Conservation (phyloP, 495 filamentous ascomycete genomes). For the Xylaria telfairii region DNA sequence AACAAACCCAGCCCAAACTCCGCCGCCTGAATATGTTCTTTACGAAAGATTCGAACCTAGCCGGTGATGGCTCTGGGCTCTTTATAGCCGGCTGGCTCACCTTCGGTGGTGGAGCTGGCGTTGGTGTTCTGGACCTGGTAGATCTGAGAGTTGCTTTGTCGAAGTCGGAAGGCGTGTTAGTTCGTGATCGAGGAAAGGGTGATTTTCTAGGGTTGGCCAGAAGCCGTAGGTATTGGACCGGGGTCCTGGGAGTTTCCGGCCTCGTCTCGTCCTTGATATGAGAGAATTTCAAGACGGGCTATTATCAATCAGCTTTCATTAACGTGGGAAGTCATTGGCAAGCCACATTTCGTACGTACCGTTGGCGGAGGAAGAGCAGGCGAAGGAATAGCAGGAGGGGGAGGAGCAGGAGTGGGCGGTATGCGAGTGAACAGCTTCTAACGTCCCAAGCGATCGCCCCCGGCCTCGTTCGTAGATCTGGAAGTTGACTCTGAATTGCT, state of each 20-base stretch:
- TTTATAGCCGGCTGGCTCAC: neutral
- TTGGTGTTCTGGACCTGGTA: neutral
- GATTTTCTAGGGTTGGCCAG: constrained; percentile 23
- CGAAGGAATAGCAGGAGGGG: neutral
- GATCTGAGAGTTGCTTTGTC: neutral
- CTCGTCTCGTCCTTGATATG: constrained; percentile 25
- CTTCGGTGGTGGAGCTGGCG: neutral
- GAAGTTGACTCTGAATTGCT: constrained; percentile 2
- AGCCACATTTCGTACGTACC: neutral
- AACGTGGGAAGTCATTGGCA: too few relatives aligned
- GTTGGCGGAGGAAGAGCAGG: neutral
- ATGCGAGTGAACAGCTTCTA: neutral
- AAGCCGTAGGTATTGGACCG: constrained; percentile 27
- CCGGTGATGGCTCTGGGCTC: neutral
- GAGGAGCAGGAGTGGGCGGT: neutral
- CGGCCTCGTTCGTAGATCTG: neutral
- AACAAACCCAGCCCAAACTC: neutral
- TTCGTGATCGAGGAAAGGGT: constrained; percentile 23
- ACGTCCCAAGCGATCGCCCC: neutral
- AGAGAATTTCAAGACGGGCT: constrained; percentile 18
- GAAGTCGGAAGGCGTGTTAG: neutral
- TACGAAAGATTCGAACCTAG: neutral
- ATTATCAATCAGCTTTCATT: constrained; percentile 11
- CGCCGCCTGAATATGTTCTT: neutral
- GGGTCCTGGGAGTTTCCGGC: constrained; percentile 29